Percentiles rank a stretch among this genome's conserved stretches.
These are phyloP conservation scores for Talaromyces atroroseus DNA, from an alignment of 2,329 filamentous ascomycete species.

Conservation along the genomic window DNA sequence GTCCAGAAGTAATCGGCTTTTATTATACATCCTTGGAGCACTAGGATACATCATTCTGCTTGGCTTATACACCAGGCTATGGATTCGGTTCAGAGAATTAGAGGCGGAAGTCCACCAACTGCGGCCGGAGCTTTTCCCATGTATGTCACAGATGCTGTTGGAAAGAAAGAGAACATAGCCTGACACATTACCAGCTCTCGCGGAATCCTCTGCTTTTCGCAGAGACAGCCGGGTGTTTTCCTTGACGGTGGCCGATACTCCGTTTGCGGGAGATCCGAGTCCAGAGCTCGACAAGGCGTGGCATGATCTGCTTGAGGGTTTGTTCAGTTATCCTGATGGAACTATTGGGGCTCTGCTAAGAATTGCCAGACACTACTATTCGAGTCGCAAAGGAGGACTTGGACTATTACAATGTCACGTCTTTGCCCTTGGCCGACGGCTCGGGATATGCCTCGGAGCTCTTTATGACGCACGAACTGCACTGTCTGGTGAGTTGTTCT, in stretches of 20 bases:
- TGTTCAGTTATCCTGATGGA: not conserved
- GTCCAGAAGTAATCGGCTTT: not conserved
- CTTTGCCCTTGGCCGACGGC: conserved; percentile 6
- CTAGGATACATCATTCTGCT: not conserved
- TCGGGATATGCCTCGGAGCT: conserved; percentile 4
- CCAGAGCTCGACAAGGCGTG: conserved; percentile 5
- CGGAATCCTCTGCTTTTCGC: not conserved
- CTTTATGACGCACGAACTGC: conserved; percentile 10
- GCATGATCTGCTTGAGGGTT: conserved; percentile 2
- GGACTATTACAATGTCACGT: conserved; percentile 8
- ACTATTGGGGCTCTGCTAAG: too few species aligned
- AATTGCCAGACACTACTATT: conserved; percentile 1
- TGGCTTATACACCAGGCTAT: not conserved
- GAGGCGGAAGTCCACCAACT: not conserved
- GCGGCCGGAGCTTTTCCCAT: not conserved
- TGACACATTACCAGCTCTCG: not conserved
- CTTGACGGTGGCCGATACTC: not conserved
- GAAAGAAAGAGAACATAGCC: too few species aligned
- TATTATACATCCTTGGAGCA: not conserved
- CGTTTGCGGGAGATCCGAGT: conserved; percentile 1
- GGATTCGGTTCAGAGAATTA: not conserved
- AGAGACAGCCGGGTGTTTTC: not conserved
- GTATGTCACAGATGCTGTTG: not conserved
- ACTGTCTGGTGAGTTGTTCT: too few species aligned
- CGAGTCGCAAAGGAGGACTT: conserved; percentile 1